Conservation (phyloP, 73 alveolate genomes). For the Uronychia setigera region DNA sequence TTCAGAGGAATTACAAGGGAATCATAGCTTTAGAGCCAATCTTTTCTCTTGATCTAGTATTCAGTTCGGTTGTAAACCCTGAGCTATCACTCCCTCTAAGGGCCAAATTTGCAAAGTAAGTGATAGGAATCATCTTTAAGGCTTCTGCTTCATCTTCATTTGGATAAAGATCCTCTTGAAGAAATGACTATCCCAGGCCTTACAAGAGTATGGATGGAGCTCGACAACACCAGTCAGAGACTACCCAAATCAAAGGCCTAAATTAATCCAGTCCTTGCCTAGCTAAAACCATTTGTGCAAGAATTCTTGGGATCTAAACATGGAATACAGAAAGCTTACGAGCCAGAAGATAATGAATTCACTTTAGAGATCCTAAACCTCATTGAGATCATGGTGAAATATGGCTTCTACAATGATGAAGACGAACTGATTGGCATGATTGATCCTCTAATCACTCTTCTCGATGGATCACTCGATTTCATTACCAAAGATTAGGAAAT, state of each 20-base stretch:
- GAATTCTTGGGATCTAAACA: conserved; percentile 15
- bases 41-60: conserved; percentile 22
- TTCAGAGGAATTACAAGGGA: conserved; percentile 52
- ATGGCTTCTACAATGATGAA: conserved; percentile 51
- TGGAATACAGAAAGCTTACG: conserved; percentile 39
- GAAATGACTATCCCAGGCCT: conserved; percentile 36
- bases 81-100: conserved; percentile 30
- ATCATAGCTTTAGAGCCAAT: conserved; percentile 27
- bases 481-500: conserved; percentile 35
- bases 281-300: conserved; percentile 26
- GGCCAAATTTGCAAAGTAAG: conserved; percentile 39
- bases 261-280: neutral
- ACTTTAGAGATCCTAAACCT: conserved; percentile 18
- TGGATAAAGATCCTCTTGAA: conserved; percentile 61
- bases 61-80: conserved; percentile 2
- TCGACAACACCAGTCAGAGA: conserved; percentile 1
- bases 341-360: conserved; percentile 13
- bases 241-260: conserved; percentile 29
- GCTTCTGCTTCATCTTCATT: conserved; percentile 35
- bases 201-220: conserved; percentile 50
- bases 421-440: conserved; percentile 32
- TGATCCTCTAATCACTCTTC: conserved; percentile 46
- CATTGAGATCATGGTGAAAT: conserved; percentile 31
- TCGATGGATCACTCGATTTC: conserved; percentile 57
- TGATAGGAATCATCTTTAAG: neutral